Base-by-base conservation (phyloP, 148 eudicot genomes). In the Spergularia bocconei region DNA sequence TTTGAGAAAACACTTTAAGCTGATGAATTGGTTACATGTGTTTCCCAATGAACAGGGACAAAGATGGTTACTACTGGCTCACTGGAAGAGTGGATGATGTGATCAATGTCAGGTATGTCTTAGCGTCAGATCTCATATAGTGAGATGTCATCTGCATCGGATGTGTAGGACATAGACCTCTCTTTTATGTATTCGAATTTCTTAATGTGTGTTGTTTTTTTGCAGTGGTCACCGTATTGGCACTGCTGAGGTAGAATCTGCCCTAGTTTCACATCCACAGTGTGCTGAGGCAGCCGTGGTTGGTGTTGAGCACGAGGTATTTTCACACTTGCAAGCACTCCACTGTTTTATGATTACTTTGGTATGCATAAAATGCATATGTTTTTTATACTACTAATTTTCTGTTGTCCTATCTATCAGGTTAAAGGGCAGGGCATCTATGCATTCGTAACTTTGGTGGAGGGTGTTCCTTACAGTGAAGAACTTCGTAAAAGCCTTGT, bases 251-350 rank as follows among this genome's bases (percentile, higher is more conserved):
- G 99, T 95, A 69, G 99, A 95, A 84, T 95, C 99, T 71, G 99
- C 99, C 75, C 84, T 95, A 77, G 98, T 95, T 88, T 95, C 97
- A 77, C 99, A 95, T 79, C 89, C 92, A 47, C 87, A 90, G 62
- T 95, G 99, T 86, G 89, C 97, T 56, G 99, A 95, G 89, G 99
- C 99, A 77, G 99, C 99, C 74, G 99, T 95, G 70, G 99, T 95
- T 80, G 99, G 98, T 63, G 85, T 95, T 76, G 99, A 95, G 79
- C 99, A 95, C 74, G 99, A 92, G 99, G 99, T 92, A 80, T 17
- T 64, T 67, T 44, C 62, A 44, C 29, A 50, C 52, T 44, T 62
- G 58, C 50, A 11, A n/a, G 60, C 61, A 13, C 11, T 25, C 41
- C 58, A 74, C 12, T 44, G 52, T 69, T 70, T 11, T 10, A 36